Evolutionary conservation across 768 basidiomycete genomes (phyloP), one percentile per base, ranked within the genome.

Genomic region (Termitomyces sp.): DNA sequence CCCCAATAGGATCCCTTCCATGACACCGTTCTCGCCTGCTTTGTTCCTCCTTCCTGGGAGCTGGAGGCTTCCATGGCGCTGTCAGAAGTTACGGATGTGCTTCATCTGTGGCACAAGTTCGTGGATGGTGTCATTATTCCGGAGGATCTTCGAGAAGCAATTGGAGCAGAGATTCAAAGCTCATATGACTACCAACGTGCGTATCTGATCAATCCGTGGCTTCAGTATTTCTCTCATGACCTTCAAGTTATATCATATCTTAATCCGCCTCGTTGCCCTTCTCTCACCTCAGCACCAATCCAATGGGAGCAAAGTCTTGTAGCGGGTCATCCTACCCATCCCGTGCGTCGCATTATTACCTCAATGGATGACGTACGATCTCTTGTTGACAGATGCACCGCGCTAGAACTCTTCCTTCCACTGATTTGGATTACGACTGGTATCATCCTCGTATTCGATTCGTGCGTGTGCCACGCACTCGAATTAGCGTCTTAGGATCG

Each of bases 251-350:
- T 69, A 5, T 66, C 76, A 0, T 80, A 73, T 60, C 68, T 66
- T 44, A 64, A 67, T 43, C 79, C 79, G 17, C 75, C 79, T 2
- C 48, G 21, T 35, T 76, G 76, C 58, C 81, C 81, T 23, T 65
- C 67, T 37, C 61, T 79, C 40, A 56, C 60, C 19, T 79, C 77
- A 19, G 50, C 73, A 9, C 67, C 77, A 3, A 79, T 81, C 52
- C 70, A 77, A 60, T 84, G 81, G 79, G 82, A 84, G 61, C 82
- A 84, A 63, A 80, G 80, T 60, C 71, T 84, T 17, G 75, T 83
- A 10, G 76, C 79, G 17, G 82, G 82, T 2, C 82, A 84, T 65
- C 82, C 82, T 23, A 83, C 81, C 1, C 82, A 84, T 59, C 82
- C 82, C 14, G 81, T 81, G 61, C 48, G 72, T 67, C 7, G 30